Conservation (phyloP, 208 protist species). For the Leishmania martiniquensis region DNA sequence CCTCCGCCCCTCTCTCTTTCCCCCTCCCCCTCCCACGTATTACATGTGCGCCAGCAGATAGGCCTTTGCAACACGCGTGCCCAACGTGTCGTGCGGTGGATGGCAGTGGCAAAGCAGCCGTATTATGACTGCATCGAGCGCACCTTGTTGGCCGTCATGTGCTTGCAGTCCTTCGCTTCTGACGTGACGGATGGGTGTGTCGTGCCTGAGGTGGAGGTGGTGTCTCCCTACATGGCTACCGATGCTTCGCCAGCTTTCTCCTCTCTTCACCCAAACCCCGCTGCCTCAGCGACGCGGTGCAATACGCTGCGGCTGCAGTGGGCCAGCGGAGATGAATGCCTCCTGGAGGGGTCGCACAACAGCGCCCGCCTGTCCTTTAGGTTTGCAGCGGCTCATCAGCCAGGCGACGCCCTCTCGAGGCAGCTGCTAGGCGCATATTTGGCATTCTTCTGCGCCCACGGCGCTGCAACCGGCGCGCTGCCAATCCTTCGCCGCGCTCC, state of each 20-base stretch:
- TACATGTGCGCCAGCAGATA: background rate
- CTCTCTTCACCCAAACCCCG: background rate
- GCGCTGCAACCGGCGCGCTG: conserved; percentile 2
- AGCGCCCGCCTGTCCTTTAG: conserved; percentile 95
- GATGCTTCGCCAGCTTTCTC: background rate
- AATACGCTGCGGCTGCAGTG: conserved; percentile 35
- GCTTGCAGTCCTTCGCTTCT: conserved; percentile 96
- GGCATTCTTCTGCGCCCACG: conserved; percentile 97
- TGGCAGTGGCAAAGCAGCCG: conserved; percentile 47
- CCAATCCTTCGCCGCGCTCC: conserved; percentile 22
- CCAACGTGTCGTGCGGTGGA: background rate
- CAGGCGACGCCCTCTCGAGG: conserved; percentile 95
- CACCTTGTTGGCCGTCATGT: conserved; percentile 96
- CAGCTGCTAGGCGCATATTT: conserved; percentile 96
- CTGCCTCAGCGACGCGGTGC: background rate
- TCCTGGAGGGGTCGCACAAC: conserved; percentile 96
- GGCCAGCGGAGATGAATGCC: conserved; percentile 73
- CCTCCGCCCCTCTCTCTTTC: background rate
- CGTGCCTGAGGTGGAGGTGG: conserved; percentile 97
- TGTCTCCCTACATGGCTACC: background rate
- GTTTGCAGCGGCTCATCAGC: conserved; percentile 65
- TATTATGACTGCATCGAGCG: conserved; percentile 94
- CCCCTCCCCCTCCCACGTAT: background rate
- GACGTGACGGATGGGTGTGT: conserved; percentile 97
- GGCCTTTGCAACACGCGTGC: background rate